Percentiles rank a stretch among this genome's conserved stretches.
Conservation (phyloP, 139 green algal genomes). For the Nannochloris sp. region DNA sequence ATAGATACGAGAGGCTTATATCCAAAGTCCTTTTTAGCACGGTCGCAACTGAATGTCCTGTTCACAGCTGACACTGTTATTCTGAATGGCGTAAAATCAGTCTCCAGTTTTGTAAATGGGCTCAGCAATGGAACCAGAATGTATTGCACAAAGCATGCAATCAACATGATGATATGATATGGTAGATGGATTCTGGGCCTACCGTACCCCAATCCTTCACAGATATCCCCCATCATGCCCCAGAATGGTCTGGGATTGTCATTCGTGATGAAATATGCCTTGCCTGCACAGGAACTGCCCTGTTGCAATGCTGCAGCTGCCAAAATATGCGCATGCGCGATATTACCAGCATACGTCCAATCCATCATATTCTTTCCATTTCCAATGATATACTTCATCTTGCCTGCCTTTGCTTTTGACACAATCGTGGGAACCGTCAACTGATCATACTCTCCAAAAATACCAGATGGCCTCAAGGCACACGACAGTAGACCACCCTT, state of each 20-base stretch:
- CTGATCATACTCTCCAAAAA: constrained; percentile 80
- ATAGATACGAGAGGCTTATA: constrained; percentile 47
- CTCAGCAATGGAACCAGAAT: constrained; percentile 48
- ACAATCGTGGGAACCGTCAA: constrained; percentile 69
- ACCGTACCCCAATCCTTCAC: constrained; percentile 70
- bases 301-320: constrained; percentile 44
- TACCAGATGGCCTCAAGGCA: constrained; percentile 69
- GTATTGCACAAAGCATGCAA: constrained; percentile 66
- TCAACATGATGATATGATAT: constrained; percentile 54
- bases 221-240: constrained; percentile 74
- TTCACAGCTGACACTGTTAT: constrained; percentile 49
- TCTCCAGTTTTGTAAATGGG: constrained; percentile 37
- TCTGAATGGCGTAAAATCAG: constrained; percentile 55
- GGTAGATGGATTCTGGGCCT: constrained; percentile 52
- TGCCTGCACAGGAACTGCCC: constrained; percentile 20
- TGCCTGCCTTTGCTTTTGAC: constrained; percentile 43
- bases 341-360: constrained; percentile 86
- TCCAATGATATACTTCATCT: constrained; percentile 90
- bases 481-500: constrained; percentile 41
- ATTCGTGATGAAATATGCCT: constrained; percentile 87
- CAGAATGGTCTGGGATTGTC: constrained; percentile 71
- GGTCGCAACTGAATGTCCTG: constrained; percentile 41
- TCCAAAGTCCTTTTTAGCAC: constrained; percentile 41
- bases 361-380: constrained; percentile 72
- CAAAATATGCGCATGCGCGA: constrained; percentile 51